These are phyloP conservation scores for Mrakia gelida DNA, from an alignment of 768 basidiomycete species.

Conservation along the genomic window DNA sequence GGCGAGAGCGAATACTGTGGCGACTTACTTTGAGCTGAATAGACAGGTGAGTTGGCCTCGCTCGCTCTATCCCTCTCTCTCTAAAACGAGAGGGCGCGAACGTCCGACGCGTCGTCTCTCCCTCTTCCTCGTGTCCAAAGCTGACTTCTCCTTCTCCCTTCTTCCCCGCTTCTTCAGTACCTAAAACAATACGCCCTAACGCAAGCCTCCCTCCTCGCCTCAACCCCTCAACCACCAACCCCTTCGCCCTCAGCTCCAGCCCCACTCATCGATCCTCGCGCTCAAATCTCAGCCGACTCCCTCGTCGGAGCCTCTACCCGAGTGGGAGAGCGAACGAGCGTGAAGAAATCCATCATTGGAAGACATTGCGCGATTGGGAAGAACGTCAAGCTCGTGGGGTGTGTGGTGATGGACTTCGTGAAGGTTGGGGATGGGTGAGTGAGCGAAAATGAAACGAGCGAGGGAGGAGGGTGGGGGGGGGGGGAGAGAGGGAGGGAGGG, in stretches of 20 bases:
- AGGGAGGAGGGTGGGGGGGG: neutral
- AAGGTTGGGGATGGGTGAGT: conserved; percentile 77
- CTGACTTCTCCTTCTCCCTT: neutral
- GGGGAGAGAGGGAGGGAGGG: neutral
- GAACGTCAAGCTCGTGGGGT: conserved; percentile 75
- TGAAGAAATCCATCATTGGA: conserved; percentile 75
- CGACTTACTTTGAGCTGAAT: conserved; percentile 73
- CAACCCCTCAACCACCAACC: neutral
- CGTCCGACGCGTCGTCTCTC: neutral
- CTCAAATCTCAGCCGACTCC: conserved; percentile 76
- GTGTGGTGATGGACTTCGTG: conserved; percentile 83
- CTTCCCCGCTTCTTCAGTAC: conserved; percentile 27
- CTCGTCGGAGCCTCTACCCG: conserved; percentile 77
- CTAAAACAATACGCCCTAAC: conserved; percentile 33
- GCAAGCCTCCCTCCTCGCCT: neutral
- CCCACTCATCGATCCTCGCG: conserved; percentile 72
- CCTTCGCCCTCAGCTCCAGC: conserved; percentile 37
- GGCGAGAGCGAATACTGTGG: conserved; percentile 69
- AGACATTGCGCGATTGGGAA: conserved; percentile 79
- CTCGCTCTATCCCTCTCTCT: neutral
- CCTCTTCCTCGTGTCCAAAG: neutral
- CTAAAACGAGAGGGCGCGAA: no score
- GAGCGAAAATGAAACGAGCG: no score
- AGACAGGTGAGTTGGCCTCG: conserved; percentile 55
- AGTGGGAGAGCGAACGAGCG: conserved; percentile 69